phyloP scores from a whole-genome alignment of 2,329 filamentous ascomycete species.

The Penicillium concentricum region DNA sequence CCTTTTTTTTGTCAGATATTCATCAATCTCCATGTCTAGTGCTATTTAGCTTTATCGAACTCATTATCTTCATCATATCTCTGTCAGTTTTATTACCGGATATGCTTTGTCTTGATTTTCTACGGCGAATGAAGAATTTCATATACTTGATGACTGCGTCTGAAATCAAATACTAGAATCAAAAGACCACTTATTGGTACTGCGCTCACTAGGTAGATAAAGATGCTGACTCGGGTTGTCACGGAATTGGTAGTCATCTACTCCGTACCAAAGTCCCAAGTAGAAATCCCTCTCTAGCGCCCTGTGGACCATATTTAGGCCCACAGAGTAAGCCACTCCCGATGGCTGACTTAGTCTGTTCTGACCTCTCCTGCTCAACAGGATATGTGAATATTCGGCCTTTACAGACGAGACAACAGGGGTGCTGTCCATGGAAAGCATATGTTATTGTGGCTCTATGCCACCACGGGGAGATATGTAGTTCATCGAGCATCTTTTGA shows the following conservation, averaged over 20 bases:
- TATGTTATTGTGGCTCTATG: background rate
- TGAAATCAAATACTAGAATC: background rate
- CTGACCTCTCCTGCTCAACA: background rate
- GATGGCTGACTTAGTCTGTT: background rate
- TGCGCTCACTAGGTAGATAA: background rate
- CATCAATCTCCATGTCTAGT: background rate
- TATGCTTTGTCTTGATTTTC: background rate
- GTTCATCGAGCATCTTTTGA: background rate
- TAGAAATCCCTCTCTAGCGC: no score
- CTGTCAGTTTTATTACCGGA: no score
- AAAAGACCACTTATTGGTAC: background rate
- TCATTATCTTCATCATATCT: background rate
- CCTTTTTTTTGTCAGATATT: background rate
- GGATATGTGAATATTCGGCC: no score
- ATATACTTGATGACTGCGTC: background rate
- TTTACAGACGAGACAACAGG: background rate
- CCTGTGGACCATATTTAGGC: no score
- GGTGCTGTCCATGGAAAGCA: background rate
- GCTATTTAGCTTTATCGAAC: background rate
- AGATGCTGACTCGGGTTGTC: background rate
- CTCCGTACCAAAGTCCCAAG: background rate
- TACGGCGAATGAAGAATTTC: no score
- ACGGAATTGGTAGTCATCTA: background rate
- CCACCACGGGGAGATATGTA: background rate
- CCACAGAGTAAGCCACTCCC: background rate